These are phyloP conservation scores for Dendrobium huoshanense DNA, from an alignment of 106 monocot genomes.

Conservation along the genomic window DNA sequence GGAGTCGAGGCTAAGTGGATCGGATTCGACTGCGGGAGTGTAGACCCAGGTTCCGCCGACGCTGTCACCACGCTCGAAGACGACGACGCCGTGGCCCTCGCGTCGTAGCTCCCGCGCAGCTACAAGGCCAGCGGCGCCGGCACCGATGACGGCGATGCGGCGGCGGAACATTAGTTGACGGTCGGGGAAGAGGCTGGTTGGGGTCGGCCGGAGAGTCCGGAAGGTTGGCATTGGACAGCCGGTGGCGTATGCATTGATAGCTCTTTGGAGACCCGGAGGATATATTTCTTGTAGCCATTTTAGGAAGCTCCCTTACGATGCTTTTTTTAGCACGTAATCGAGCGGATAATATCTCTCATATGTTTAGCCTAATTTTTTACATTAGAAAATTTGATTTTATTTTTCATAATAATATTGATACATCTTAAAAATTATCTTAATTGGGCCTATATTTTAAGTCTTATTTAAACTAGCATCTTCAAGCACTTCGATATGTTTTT, in stretches of 20 bases:
- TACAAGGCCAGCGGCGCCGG: slow-evolving; percentile 79
- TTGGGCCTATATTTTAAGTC: no score
- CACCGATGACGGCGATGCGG: slow-evolving; percentile 82
- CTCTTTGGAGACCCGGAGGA: no score
- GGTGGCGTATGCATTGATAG: background rate
- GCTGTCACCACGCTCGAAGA: slow-evolving; percentile 63
- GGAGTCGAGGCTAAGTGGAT: slow-evolving; percentile 50
- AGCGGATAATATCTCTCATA: no score
- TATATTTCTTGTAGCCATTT: no score
- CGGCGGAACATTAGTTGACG: slow-evolving; percentile 10
- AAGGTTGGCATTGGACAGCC: background rate
- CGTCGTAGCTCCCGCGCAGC: slow-evolving; percentile 81
- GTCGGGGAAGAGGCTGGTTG: background rate
- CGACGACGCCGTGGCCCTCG: slow-evolving; percentile 58
- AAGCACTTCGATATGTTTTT: no score
- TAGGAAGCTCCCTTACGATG: no score
- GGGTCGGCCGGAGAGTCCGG: background rate
- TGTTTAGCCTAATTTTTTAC: no score
- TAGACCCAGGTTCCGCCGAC: slow-evolving; percentile 93
- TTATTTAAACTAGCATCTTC: no score
- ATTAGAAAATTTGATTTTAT: no score
- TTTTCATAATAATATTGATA: no score
- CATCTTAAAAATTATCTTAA: no score
- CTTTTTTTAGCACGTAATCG: no score
- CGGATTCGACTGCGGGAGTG: slow-evolving; percentile 46